Percentiles rank a stretch among this genome's conserved stretches.
Evolutionary conservation across 2,329 filamentous ascomycete species (phyloP).

Genomic region (Aureobasidium subglaciale): DNA sequence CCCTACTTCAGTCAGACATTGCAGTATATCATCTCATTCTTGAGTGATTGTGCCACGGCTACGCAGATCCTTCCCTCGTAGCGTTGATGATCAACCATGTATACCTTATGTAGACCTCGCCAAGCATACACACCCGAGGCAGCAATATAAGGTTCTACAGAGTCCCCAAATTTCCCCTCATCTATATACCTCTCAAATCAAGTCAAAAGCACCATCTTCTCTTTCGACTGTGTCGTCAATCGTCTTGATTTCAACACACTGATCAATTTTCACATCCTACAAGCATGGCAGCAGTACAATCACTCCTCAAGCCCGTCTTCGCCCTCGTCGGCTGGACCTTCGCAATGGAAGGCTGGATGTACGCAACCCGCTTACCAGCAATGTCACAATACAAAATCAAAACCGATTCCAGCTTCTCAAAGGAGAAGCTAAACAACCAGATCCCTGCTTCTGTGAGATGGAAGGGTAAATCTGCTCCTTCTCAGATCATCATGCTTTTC

Average conservation of each 20-base stretch:
- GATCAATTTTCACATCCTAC: too few species aligned
- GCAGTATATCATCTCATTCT: too few species aligned
- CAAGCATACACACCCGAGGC: neutral
- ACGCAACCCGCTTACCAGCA: slow-evolving; percentile 33
- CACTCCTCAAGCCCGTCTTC: slow-evolving; percentile 24
- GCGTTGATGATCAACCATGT: too few species aligned
- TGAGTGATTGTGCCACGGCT: too few species aligned
- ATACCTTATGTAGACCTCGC: too few species aligned
- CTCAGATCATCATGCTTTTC: neutral
- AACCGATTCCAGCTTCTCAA: neutral
- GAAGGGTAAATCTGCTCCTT: neutral
- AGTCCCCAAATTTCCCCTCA: neutral
- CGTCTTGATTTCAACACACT: too few species aligned
- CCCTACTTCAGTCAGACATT: too few species aligned
- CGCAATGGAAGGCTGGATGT: slow-evolving; percentile 38
- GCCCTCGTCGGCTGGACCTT: slow-evolving; percentile 33
- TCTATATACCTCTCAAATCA: neutral
- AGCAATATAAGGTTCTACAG: neutral
- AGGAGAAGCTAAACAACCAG: slow-evolving; percentile 18
- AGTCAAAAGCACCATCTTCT: too few species aligned
- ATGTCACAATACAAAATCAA: slow-evolving; percentile 26
- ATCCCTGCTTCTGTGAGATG: slow-evolving; percentile 21
- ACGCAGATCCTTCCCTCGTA: too few species aligned
- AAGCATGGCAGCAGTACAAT: slow-evolving; percentile 5
- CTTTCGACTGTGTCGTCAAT: too few species aligned